Evolutionary conservation across 331 rosid species (phyloP).

Genomic region (Dryas integrifolia): DNA sequence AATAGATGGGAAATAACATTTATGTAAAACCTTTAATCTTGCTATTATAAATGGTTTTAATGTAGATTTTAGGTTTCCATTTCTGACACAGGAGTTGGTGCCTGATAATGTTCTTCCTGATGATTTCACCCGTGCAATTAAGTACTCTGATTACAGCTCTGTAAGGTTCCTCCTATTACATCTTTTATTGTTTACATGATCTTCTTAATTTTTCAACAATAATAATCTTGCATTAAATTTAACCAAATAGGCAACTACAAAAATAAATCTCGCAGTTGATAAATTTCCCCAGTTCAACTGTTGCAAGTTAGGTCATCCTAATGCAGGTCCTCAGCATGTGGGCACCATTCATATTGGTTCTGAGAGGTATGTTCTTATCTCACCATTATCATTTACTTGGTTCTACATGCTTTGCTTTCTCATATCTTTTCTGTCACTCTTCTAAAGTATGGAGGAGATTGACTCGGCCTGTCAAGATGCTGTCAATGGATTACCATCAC

Average conservation of each 20-base stretch:
- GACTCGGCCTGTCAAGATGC: constrained; percentile 83
- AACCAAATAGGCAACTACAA: constrained; percentile 72
- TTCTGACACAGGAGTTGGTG: constrained; percentile 37
- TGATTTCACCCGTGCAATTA: constrained; percentile 38
- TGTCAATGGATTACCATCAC: constrained; percentile 73
- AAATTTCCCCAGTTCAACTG: constrained; percentile 68
- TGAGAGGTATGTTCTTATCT: constrained; percentile 55
- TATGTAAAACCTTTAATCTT: neutral
- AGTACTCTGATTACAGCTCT: constrained; percentile 43
- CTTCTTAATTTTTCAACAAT: neutral
- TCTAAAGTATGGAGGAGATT: constrained; percentile 82
- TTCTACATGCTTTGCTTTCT: neutral
- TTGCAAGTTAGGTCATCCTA: constrained; percentile 55
- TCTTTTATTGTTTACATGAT: neutral
- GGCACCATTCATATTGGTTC: constrained; percentile 95
- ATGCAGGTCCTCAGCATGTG: constrained; percentile 74
- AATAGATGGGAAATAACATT: neutral
- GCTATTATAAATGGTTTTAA: constrained; percentile 12
- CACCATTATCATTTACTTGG: neutral
- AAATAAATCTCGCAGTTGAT: constrained; percentile 86
- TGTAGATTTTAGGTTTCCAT: constrained; percentile 15
- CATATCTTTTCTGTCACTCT: constrained; percentile 15
- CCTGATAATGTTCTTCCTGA: constrained; percentile 42
- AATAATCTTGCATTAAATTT: neutral
- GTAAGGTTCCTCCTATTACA: constrained; percentile 25